These are phyloP conservation scores for Teratosphaeria pseudoeucalypti DNA, from an alignment of 2,329 filamentous ascomycete genomes.

Conservation along the genomic window DNA sequence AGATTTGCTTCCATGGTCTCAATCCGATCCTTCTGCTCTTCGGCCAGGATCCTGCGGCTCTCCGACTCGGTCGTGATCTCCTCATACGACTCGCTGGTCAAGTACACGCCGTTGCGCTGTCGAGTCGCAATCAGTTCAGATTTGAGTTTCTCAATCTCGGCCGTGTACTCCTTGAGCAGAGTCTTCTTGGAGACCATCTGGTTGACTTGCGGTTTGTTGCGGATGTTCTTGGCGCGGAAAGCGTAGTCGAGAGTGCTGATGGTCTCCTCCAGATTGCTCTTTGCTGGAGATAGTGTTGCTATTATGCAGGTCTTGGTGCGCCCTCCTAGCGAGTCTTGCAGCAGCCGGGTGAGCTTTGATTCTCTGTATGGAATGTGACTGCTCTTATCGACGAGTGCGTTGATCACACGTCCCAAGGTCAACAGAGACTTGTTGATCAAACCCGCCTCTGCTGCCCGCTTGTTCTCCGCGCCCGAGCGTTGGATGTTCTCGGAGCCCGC, in stretches of 20 bases:
- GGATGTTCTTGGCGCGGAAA: conserved; percentile 95
- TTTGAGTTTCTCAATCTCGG: conserved; percentile 89
- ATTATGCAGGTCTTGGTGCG: conserved; percentile 98
- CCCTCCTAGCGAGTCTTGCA: conserved; percentile 94
- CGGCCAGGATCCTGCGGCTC: conserved; percentile 77
- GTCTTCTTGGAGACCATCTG: conserved; percentile 88
- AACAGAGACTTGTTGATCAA: conserved; percentile 96
- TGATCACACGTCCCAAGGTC: conserved; percentile 92
- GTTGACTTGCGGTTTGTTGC: conserved; percentile 94
- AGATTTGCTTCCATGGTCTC: conserved; percentile 85
- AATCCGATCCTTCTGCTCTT: conserved; percentile 86
- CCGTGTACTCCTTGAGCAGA: conserved; percentile 76
- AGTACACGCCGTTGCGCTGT: conserved; percentile 88
- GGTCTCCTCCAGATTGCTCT: conserved; percentile 92
- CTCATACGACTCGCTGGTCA: conserved; percentile 80
- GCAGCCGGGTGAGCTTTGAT: conserved; percentile 84
- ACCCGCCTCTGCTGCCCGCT: conserved; percentile 87
- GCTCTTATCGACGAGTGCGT: conserved; percentile 83
- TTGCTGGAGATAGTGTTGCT: conserved; percentile 86
- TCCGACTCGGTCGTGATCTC: conserved; percentile 88
- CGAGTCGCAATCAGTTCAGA: conserved; percentile 85
- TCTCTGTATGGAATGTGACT: conserved; percentile 87
- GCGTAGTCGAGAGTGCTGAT: conserved; percentile 98
- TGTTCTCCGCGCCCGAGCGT: conserved; percentile 93
- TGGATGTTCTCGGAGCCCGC: conserved; percentile 97